Percentiles rank a stretch among this genome's conserved stretches.
Conservation (phyloP, 257 asterid species). For the Solanum clarkiae region DNA sequence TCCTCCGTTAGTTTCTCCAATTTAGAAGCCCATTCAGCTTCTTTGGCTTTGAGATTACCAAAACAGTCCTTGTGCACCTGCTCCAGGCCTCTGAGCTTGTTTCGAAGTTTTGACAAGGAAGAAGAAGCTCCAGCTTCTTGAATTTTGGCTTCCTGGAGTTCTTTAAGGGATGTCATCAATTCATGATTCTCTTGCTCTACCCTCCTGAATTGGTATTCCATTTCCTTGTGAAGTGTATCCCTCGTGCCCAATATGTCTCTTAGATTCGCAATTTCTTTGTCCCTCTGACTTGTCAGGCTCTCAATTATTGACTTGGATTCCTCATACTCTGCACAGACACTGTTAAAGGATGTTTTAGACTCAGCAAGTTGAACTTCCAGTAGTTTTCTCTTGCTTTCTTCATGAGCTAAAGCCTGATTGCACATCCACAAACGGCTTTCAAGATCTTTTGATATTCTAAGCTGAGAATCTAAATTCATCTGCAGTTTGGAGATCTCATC, state of each 20-base stretch:
- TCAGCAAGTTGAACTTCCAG: conserved; percentile 52
- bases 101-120: conserved; percentile 56
- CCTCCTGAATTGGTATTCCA: conserved; percentile 66
- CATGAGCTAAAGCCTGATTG: conserved; percentile 68
- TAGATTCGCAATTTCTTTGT: conserved; percentile 53
- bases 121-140: conserved; percentile 49
- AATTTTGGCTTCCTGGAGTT: conserved; percentile 67
- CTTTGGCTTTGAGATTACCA: conserved; percentile 45
- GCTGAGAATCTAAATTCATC: conserved; percentile 53
- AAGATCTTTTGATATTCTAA: conserved; percentile 53
- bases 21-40: conserved; percentile 51
- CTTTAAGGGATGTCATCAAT: conserved; percentile 38
- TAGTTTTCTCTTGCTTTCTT: conserved; percentile 57
- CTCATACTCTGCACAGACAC: conserved; percentile 53
- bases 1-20: conserved; percentile 43
- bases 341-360: conserved; percentile 39
- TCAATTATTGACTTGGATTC: conserved; percentile 51
- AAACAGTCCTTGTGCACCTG: conserved; percentile 49
- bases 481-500: conserved; percentile 50
- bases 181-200: conserved; percentile 74
- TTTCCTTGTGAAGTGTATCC: conserved; percentile 64
- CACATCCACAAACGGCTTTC: conserved; percentile 61
- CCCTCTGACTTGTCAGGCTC: conserved; percentile 42
- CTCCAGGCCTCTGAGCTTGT: conserved; percentile 53
- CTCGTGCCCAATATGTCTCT: conserved; percentile 52